Evolutionary conservation across 768 basidiomycete species (phyloP).

Genomic region (Neoboletus brunneissimus): DNA sequence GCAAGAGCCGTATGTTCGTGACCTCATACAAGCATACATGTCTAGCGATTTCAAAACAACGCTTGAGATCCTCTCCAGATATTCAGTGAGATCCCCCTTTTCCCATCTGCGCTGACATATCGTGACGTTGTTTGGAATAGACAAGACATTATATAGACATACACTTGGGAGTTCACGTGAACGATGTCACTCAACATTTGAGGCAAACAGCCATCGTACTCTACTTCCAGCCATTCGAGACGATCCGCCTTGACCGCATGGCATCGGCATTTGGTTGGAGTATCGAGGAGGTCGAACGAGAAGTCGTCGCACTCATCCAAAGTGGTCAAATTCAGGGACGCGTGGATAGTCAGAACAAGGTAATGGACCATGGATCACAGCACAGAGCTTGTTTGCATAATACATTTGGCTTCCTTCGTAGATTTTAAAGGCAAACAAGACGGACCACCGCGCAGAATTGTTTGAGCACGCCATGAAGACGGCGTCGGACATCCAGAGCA

Average conservation of each 20-base stretch:
- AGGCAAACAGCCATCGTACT: constrained; percentile 76
- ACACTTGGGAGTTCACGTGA: constrained; percentile 69
- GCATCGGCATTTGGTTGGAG: constrained; percentile 82
- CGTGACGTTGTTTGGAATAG: constrained; percentile 36
- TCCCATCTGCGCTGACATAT: background rate
- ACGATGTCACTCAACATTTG: constrained; percentile 63
- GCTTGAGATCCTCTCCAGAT: constrained; percentile 66
- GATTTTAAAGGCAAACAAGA: constrained; percentile 80
- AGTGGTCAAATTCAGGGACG: constrained; percentile 74
- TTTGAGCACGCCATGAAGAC: constrained; percentile 74
- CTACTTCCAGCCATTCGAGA: constrained; percentile 88
- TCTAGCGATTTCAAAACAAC: constrained; percentile 82
- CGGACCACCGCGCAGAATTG: constrained; percentile 72
- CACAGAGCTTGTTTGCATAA: background rate
- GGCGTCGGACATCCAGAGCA: constrained; percentile 65
- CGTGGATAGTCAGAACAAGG: constrained; percentile 90
- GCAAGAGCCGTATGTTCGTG: constrained; percentile 82
- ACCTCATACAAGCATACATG: constrained; percentile 84
- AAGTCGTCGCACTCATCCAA: constrained; percentile 78
- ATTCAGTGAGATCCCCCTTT: constrained; percentile 51
- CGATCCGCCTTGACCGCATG: constrained; percentile 83
- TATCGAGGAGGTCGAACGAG: constrained; percentile 63
- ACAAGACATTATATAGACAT: constrained; percentile 76
- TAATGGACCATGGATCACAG: constrained; percentile 23
- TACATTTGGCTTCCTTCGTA: constrained; percentile 25